Base-by-base conservation (phyloP, 176 grass and related monocot genomes). In the Cenchrus purpureus region DNA sequence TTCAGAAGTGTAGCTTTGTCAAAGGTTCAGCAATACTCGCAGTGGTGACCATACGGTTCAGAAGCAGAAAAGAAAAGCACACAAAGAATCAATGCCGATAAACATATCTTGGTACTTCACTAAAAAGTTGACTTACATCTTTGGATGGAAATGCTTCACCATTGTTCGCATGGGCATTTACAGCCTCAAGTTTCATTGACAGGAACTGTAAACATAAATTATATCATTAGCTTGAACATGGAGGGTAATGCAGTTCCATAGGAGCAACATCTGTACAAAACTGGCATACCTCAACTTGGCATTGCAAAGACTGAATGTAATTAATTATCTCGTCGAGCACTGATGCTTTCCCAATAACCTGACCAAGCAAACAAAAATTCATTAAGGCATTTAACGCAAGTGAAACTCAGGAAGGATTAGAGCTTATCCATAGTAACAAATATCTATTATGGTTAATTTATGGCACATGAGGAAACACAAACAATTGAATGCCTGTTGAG, bases 311-410 rank as follows among this genome's bases (percentile, higher is more conserved):
- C 71, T 98, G 96, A 54, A 98, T 95, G 76, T 98, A 98, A 77
- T 98, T 95, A 85, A 98, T 98, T 85, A 95, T 95, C 89, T 98
- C 96, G 45, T 98, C 96, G 5, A 95, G 89, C 51, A 98, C 93
- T 55, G 93, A 95, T 84, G 96, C 96, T 82, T 98, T 98, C 14
- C 93, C 96, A 86, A 95, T 95, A 67, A 98, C 93, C 96, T 95
- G 80, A 75, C 85, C 45, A 66, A 83, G 77, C 52, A 83, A 77
- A 54, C 15, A 86, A 55, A 79, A 67, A 37, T 56, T 64, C 57
- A 73, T 55, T 84, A 45, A 29, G 22, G 62, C 32, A 78, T 78
- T 87, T 52, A 85, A 68, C 8, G 28, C 48, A 89, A 86, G 45
- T 60, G 67, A 65, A 83, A 62, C 74, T 73, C 19, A 0, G 19